Evolutionary conservation across 768 basidiomycete species (phyloP), one percentile per base, ranked within the genome.

Genomic region (Boletus insuetus): DNA sequence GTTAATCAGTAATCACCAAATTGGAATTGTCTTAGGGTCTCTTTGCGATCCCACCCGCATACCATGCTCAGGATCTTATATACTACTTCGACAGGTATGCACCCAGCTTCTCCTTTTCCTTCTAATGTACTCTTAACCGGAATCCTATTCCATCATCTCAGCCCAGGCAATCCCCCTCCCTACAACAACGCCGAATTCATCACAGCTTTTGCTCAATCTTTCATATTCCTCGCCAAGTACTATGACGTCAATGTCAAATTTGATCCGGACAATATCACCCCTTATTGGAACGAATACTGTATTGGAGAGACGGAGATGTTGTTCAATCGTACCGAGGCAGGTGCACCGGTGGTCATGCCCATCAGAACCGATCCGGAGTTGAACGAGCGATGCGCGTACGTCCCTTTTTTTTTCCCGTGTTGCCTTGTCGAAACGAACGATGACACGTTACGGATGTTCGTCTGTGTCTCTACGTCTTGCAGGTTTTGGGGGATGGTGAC

Each of bases 41-140:
- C 34, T 71, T 71, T 49, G 70, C 71, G 0, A 39, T 71, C 37
- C 66, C 72, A 20, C 70, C 70, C 3, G 72, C 53, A 3, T 14
- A 46, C 20, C 70, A 71, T 47, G 75, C 66, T 38, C 37, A 62
- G 3, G 79, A 79, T 45, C 32, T 69, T 3, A 37, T 51, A 2
- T 79, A 76, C 56, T 80, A 79, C 49, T 80, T 79, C 55, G 59
- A 73, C 5, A 68, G 61, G 57, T 59, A 38, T 0, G 47, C 11
- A 10, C 11, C 11, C 47, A n/a, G 43, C n/a, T 12, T 7, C 2
- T 22, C 10, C n/a, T n/a, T n/a, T n/a, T n/a, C 8, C 16, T 12
- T 38, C 6, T 16, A n/a, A n/a, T 13, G 4, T 17, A 17, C 16
- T 37, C 17, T 54, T 10, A 37, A 45, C 26, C 9, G 4, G 6